These are phyloP conservation scores for Aschersonia sp. DNA, from an alignment of 2,329 filamentous ascomycete genomes.

Conservation along the genomic window DNA sequence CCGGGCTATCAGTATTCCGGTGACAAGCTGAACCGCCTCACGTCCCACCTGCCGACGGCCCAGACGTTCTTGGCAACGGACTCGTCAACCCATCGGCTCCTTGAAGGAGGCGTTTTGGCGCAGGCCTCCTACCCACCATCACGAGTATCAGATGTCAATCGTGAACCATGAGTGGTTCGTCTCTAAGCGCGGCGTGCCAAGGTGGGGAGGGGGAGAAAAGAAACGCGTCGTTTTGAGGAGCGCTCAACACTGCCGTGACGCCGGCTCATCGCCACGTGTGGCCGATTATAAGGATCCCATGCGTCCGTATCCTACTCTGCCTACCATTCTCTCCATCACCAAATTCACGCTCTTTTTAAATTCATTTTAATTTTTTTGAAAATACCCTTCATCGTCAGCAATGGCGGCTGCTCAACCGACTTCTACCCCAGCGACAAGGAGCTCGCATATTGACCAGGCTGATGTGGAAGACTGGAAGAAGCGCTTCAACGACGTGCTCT, in stretches of 20 bases:
- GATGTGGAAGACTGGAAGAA: constrained; percentile 29
- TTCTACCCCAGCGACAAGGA: constrained; percentile 7
- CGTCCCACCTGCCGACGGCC: background rate
- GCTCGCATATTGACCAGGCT: constrained; percentile 23
- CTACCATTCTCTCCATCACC: too few species aligned
- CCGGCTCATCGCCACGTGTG: too few species aligned
- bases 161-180: background rate
- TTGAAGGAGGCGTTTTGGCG: background rate
- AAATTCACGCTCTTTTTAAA: too few species aligned
- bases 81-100: background rate
- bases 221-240: too few species aligned
- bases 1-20: too few species aligned
- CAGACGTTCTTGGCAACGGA: background rate
- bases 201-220: too few species aligned
- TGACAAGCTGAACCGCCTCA: background rate
- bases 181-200: too few species aligned
- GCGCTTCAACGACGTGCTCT: constrained; percentile 27
- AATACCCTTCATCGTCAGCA: background rate
- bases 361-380: too few species aligned
- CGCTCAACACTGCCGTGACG: too few species aligned
- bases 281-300: too few species aligned
- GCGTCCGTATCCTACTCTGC: too few species aligned
- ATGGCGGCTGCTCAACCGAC: constrained; percentile 15
- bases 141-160: background rate
- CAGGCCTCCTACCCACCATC: background rate